phyloP scores from a whole-genome alignment of 176 grass and related monocot species.

The Thalia dealbata region DNA sequence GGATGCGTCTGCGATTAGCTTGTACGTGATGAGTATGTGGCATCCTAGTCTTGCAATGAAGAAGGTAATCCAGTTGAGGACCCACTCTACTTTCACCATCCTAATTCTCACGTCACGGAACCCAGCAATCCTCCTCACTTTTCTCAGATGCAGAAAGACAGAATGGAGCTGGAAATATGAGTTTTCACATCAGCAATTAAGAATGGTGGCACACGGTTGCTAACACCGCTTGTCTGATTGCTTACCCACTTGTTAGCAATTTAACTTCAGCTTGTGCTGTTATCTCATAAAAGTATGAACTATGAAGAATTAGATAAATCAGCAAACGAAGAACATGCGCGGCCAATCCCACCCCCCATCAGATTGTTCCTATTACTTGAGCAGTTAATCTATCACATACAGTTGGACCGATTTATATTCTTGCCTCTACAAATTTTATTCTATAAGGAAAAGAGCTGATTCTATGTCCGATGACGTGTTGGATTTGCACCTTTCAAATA shows the following conservation, averaged over 20 bases:
- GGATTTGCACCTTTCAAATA: too few relatives aligned
- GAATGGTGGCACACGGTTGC: background rate
- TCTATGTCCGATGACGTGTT: too few relatives aligned
- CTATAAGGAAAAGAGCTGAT: background rate
- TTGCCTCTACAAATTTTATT: background rate
- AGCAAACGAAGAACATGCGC: background rate
- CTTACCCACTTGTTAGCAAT: background rate
- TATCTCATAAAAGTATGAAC: background rate
- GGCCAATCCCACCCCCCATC: too few relatives aligned
- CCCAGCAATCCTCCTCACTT: slow-evolving; percentile 80
- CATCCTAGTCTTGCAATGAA: slow-evolving; percentile 48
- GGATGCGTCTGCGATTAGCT: slow-evolving; percentile 57
- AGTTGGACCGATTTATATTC: background rate
- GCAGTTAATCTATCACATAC: too few relatives aligned
- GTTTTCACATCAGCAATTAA: background rate
- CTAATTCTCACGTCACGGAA: slow-evolving; percentile 40
- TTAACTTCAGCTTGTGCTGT: background rate
- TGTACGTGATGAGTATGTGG: slow-evolving; percentile 77
- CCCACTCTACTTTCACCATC: slow-evolving; percentile 75
- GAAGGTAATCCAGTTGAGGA: slow-evolving; percentile 71
- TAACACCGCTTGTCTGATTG: background rate
- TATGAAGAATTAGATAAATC: background rate
- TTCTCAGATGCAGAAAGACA: slow-evolving; percentile 77
- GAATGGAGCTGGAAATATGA: slow-evolving; percentile 63
- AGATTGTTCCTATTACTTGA: too few relatives aligned